Evolutionary conservation across 306 rosid species (phyloP).

Genomic region (Quercus wislizeni): DNA sequence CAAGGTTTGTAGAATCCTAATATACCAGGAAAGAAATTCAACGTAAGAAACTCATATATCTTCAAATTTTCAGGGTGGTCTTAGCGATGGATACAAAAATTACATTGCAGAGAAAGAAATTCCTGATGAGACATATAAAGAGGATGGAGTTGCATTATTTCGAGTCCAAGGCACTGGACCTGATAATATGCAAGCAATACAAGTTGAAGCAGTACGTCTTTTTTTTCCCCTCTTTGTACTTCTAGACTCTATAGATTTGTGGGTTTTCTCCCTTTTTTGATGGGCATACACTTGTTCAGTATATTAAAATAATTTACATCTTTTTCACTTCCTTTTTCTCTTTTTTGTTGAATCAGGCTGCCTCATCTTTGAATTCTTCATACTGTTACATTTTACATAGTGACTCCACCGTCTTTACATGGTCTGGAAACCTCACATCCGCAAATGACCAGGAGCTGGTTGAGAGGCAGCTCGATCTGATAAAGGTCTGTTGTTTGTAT

Average conservation of each 20-base stretch:
- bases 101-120: conserved; percentile 58
- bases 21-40: conserved; percentile 8
- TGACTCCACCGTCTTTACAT: conserved; percentile 62
- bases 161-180: conserved; percentile 97
- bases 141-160: conserved; percentile 78
- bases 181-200: conserved; percentile 98
- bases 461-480: conserved; percentile 90
- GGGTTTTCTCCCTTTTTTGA: not conserved
- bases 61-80: conserved; percentile 77
- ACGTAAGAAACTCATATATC: not conserved
- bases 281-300: conserved; percentile 16
- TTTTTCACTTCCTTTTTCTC: conserved; percentile 9
- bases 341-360: conserved; percentile 47
- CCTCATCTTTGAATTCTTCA: conserved; percentile 92
- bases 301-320: conserved; percentile 7
- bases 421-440: conserved; percentile 77
- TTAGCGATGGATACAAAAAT: conserved; percentile 80
- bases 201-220: conserved; percentile 71
- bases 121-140: conserved; percentile 80
- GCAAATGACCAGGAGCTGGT: conserved; percentile 75
- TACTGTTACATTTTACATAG: conserved; percentile 81
- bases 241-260: not conserved
- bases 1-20: conserved; percentile 61
- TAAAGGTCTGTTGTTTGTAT: conserved; percentile 56
- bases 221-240: conserved; percentile 10